These are phyloP conservation scores for Kodamaea fungicola DNA, from an alignment of 1,139 yeast genomes.

Conservation along the genomic window DNA sequence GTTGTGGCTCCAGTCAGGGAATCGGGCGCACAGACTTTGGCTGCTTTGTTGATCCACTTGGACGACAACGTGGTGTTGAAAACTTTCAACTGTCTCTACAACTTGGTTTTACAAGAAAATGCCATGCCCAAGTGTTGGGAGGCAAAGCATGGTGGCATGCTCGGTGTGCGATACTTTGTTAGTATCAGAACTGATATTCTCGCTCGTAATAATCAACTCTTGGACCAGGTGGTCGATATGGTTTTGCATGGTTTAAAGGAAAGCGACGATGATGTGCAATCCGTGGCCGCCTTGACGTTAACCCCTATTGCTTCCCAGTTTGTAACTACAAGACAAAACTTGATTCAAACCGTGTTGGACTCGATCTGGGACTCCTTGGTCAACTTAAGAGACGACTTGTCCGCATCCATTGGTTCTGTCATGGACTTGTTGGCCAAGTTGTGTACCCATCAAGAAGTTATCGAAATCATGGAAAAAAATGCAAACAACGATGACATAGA, in stretches of 20 bases:
- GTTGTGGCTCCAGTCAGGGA: conserved; percentile 98
- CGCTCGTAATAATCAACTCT: conserved; percentile 51
- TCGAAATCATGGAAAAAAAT: conserved; percentile 64
- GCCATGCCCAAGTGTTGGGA: conserved; percentile 69
- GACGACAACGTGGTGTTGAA: conserved; percentile 49
- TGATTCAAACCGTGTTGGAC: conserved; percentile 61
- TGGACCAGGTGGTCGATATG: conserved; percentile 75
- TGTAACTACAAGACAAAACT: conserved; percentile 58
- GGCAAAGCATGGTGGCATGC: conserved; percentile 97
- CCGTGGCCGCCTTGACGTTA: conserved; percentile 91
- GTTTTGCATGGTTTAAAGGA: conserved; percentile 84
- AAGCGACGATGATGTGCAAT: conserved; percentile 93
- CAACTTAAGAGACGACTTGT: conserved; percentile 82
- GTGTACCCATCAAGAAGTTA: conserved; percentile 77
- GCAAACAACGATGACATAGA: conserved; percentile 31
- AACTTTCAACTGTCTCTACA: conserved; percentile 64
- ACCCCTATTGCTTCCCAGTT: conserved; percentile 87
- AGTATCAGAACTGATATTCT: conserved; percentile 83
- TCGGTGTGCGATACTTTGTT: conserved; percentile 89
- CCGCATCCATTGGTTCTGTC: conserved; percentile 93
- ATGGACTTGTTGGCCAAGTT: conserved; percentile 91
- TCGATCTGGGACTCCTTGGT: conserved; percentile 89
- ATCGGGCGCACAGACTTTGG: conserved; percentile 92
- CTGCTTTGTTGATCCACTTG: conserved; percentile 78
- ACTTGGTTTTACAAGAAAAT: conserved; percentile 67